These are phyloP conservation scores for Pythium rishiriense DNA, from an alignment of 352 stramenopile species.

Conservation along the genomic window DNA sequence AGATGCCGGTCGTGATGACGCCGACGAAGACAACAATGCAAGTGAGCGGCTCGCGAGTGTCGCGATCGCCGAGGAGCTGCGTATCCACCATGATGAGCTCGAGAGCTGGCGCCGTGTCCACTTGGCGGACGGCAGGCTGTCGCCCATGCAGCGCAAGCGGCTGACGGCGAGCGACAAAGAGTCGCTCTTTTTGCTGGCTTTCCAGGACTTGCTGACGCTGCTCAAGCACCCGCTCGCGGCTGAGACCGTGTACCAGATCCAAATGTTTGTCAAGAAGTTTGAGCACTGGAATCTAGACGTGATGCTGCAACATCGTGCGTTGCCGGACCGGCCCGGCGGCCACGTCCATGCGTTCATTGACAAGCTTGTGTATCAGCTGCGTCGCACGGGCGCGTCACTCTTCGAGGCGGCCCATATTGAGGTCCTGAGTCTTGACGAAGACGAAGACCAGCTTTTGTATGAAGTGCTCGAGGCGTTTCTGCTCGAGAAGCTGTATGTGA, in stretches of 20 bases:
- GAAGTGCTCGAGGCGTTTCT: constrained; percentile 88
- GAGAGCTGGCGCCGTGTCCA: constrained; percentile 47
- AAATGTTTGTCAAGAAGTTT: constrained; percentile 70
- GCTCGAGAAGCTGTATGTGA: constrained; percentile 87
- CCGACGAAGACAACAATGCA: constrained; percentile 19
- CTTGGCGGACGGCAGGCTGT: not conserved
- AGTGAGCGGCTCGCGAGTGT: not conserved
- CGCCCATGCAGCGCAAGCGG: constrained; percentile 25
- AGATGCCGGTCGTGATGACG: constrained; percentile 22
- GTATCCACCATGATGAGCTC: constrained; percentile 37
- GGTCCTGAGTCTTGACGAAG: constrained; percentile 31
- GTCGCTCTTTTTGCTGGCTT: constrained; percentile 59
- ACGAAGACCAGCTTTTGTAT: constrained; percentile 49
- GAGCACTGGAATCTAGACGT: constrained; percentile 51
- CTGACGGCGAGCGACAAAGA: constrained; percentile 48
- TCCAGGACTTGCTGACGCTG: constrained; percentile 54
- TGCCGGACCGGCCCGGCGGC: constrained; percentile 48
- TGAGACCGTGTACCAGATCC: constrained; percentile 79
- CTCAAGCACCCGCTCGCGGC: constrained; percentile 63
- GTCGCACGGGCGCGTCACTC: constrained; percentile 16
- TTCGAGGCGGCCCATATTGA: constrained; percentile 2
- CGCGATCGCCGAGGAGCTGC: constrained; percentile 54
- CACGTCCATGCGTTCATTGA: constrained; percentile 66
- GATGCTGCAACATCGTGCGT: constrained; percentile 44
- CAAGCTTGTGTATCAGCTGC: constrained; percentile 61